Conservation (phyloP, 805 yeast genomes). For the Cyberlindnera mrakii region DNA sequence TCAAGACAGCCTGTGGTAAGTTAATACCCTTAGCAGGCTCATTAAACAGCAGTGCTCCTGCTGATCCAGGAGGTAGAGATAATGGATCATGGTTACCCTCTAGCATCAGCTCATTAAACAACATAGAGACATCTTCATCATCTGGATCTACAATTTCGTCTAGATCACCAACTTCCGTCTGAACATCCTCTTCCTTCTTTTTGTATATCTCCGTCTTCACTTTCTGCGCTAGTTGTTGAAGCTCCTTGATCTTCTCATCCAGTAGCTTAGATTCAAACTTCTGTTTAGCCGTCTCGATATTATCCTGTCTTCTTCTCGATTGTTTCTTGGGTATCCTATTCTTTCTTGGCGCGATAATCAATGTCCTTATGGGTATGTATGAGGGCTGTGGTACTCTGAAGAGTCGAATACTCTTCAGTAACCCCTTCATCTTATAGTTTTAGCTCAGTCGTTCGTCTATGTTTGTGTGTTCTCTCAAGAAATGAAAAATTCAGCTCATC, state of each 20-base stretch:
- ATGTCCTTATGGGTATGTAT: neutral
- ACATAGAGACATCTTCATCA: conserved; percentile 15
- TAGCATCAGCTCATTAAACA: conserved; percentile 14
- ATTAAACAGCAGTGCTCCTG: conserved; percentile 14
- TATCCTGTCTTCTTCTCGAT: neutral
- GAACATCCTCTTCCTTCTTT: conserved; percentile 11
- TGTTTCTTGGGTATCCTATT: neutral
- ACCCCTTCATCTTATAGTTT: too few species aligned
- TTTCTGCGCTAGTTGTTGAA: conserved; percentile 11
- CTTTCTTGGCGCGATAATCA: neutral
- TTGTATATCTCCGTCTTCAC: conserved; percentile 12
- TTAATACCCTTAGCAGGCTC: conserved; percentile 20
- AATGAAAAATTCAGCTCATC: too few species aligned
- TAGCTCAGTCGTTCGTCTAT: too few species aligned
- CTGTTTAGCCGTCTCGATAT: neutral
- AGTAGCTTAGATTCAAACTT: conserved; percentile 6
- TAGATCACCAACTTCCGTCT: conserved; percentile 8
- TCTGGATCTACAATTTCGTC: conserved; percentile 14
- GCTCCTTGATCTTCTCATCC: conserved; percentile 14
- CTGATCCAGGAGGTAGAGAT: neutral
- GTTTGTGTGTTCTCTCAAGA: too few species aligned
- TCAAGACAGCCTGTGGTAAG: conserved; percentile 31
- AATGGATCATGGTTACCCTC: neutral
- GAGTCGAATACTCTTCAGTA: too few species aligned
- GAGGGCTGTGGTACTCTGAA: too few species aligned